A percentile compares a stretch with the other conserved stretches of the same genome.
These are phyloP conservation scores for Aspergillus sp. DNA, from an alignment of 2,329 filamentous ascomycete genomes.

Conservation along the genomic window DNA sequence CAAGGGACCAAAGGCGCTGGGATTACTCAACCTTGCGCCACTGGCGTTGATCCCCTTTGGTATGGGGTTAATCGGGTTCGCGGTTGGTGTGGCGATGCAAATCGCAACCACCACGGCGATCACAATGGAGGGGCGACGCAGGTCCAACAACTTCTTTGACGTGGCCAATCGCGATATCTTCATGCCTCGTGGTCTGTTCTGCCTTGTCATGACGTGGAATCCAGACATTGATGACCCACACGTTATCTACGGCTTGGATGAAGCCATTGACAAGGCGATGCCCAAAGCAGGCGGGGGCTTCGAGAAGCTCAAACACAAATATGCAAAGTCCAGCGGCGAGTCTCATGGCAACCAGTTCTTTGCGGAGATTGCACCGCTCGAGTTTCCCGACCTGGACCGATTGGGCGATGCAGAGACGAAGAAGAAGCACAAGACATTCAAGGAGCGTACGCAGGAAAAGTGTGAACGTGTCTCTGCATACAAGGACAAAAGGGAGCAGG, in stretches of 20 bases:
- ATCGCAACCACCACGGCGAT: conserved; percentile 39
- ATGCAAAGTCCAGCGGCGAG: conserved; percentile 34
- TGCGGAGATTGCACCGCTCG: conserved; percentile 45
- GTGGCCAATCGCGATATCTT: conserved; percentile 55
- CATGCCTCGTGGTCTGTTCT: conserved; percentile 52
- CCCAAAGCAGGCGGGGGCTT: conserved; percentile 4
- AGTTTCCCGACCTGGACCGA: conserved; percentile 44
- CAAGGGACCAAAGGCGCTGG: conserved; percentile 32
- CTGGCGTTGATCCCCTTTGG: conserved; percentile 31
- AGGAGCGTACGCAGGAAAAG: conserved; percentile 7
- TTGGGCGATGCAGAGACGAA: conserved; percentile 8
- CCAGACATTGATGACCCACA: conserved; percentile 30
- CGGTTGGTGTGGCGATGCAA: conserved; percentile 42
- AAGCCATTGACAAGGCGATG: conserved; percentile 30
- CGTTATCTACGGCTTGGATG: conserved; percentile 30
- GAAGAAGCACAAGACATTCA: conserved; percentile 12
- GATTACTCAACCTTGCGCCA: conserved; percentile 39
- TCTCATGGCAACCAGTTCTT: conserved; percentile 27
- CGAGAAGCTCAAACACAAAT: conserved; percentile 25
- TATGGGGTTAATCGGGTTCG: conserved; percentile 33
- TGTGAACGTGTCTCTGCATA: conserved; percentile 43
- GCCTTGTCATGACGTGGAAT: conserved; percentile 52
- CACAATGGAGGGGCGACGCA: conserved; percentile 31
- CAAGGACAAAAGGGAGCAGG: conserved; percentile 46
- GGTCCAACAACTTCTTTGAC: conserved; percentile 52